Conservation (phyloP, 345 rosid genomes). For the Eucalyptus curtisii region DNA sequence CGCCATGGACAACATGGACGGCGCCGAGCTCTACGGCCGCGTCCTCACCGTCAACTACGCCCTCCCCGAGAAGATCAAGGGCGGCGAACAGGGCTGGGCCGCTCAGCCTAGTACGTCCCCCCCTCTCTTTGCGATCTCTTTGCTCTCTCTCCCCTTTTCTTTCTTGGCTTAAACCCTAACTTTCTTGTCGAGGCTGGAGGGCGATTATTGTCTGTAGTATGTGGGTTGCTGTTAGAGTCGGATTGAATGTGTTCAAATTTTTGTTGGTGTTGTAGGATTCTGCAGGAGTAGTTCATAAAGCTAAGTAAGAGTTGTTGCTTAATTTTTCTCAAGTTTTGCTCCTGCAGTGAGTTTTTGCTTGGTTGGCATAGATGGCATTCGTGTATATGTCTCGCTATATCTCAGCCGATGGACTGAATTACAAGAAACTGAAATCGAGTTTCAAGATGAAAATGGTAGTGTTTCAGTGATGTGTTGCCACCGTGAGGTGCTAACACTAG, state of each 20-base stretch:
- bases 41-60: slow-evolving; percentile 98
- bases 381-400: background rate
- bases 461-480: background rate
- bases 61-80: slow-evolving; percentile 91
- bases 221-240: background rate
- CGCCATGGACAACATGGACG: slow-evolving; percentile 99
- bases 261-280: background rate
- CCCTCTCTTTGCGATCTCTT: background rate
- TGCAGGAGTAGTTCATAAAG: background rate
- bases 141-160: background rate
- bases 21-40: slow-evolving; percentile 95
- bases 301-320: background rate
- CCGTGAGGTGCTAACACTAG: background rate
- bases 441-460: background rate
- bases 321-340: background rate
- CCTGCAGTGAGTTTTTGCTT: background rate
- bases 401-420: background rate
- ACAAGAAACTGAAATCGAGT: background rate
- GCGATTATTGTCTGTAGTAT: background rate
- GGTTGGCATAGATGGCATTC: background rate
- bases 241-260: background rate
- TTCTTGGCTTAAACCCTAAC: background rate
- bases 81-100: slow-evolving; percentile 99
- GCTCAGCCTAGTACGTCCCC: slow-evolving; percentile 86
- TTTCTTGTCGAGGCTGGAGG: background rate